Conservation (phyloP, 768 basidiomycete genomes). For the Candolleomyces aberdarensis region DNA sequence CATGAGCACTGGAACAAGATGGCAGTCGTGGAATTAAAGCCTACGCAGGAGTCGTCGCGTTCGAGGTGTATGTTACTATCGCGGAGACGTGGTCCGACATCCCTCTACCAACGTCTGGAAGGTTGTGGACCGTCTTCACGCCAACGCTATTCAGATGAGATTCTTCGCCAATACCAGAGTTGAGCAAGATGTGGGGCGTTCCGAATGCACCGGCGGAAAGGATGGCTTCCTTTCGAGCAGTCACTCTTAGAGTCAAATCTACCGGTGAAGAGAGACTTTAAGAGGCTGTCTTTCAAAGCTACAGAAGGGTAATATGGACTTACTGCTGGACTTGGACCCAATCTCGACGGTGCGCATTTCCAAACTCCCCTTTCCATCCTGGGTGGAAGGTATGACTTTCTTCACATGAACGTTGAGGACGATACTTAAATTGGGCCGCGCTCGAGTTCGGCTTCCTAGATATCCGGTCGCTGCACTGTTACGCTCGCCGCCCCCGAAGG, state of each 20-base stretch:
- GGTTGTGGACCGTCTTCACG: slow-evolving; percentile 14
- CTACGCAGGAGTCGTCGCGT: no score
- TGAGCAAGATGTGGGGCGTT: slow-evolving; percentile 22
- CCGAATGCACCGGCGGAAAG: slow-evolving; percentile 26
- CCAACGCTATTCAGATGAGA: slow-evolving; percentile 13
- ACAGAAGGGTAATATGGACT: not conserved
- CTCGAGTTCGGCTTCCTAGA: not conserved
- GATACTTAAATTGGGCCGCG: not conserved
- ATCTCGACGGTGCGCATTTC: slow-evolving; percentile 7
- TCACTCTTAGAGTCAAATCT: slow-evolving; percentile 24
- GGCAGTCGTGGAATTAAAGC: not conserved
- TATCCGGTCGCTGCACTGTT: slow-evolving; percentile 1
- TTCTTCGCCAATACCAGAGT: slow-evolving; percentile 24
- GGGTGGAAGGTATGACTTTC: not conserved
- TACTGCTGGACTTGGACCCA: not conserved
- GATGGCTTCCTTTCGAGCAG: slow-evolving; percentile 47
- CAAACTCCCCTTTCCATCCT: not conserved
- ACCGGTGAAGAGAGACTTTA: not conserved
- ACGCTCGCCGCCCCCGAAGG: slow-evolving; percentile 1
- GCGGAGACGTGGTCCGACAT: slow-evolving; percentile 13
- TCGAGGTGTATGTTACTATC: no score
- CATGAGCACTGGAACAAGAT: no score
- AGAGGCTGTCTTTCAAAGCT: not conserved
- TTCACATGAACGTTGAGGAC: not conserved
- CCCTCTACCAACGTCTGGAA: slow-evolving; percentile 21